These are phyloP conservation scores for Rhynchospora breviuscula DNA, from an alignment of 176 grass and related monocot species.

Conservation along the genomic window DNA sequence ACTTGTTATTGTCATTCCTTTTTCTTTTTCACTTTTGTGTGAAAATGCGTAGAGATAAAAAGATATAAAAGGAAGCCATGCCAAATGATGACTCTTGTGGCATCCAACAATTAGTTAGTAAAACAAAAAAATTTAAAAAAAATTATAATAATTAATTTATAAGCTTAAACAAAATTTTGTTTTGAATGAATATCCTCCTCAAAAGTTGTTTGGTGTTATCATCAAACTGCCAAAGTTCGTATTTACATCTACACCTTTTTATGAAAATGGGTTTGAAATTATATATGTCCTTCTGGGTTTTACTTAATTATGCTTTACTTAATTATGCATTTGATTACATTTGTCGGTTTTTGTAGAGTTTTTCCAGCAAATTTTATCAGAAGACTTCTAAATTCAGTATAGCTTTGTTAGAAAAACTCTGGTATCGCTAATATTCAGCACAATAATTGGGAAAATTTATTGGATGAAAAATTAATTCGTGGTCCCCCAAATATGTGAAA, in stretches of 20 bases:
- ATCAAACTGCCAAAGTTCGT: neutral
- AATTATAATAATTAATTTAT: neutral
- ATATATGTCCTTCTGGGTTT: neutral
- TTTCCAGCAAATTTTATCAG: neutral
- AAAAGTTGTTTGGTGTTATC: neutral
- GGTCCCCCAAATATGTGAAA: neutral
- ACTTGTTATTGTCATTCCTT: slow-evolving; percentile 30
- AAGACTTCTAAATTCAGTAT: neutral
- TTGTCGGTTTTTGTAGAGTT: neutral
- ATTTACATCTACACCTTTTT: neutral
- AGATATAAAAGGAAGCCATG: neutral
- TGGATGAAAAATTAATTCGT: neutral
- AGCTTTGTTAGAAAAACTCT: no score
- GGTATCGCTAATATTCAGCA: neutral
- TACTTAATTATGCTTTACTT: neutral
- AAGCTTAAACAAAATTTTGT: neutral
- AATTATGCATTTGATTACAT: neutral
- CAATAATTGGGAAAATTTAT: neutral
- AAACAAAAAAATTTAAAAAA: neutral
- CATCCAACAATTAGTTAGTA: slow-evolving; percentile 15
- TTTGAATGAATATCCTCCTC: slow-evolving; percentile 4
- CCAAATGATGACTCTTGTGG: slow-evolving; percentile 2
- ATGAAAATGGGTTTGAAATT: neutral
- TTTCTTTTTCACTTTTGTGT: slow-evolving; percentile 23
- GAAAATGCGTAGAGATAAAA: slow-evolving; percentile 26